These are phyloP conservation scores for Entonaema liquescens DNA, from an alignment of 495 filamentous ascomycete species.

Conservation along the genomic window DNA sequence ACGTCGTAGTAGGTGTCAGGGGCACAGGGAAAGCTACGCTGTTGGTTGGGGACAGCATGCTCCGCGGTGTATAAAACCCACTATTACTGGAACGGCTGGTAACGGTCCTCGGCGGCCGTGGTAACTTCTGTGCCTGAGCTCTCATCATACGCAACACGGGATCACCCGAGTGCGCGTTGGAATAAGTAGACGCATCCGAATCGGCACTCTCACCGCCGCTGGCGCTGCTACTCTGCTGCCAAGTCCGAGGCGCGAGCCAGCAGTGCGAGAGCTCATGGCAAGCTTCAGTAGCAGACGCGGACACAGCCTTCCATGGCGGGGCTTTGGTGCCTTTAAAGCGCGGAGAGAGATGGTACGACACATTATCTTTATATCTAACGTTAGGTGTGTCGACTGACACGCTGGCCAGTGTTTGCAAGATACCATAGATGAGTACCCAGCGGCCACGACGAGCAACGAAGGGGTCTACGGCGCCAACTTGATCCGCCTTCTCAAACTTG, in stretches of 20 bases:
- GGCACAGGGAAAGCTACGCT: slow-evolving; percentile 29
- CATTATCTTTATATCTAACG: slow-evolving; percentile 65
- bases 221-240: slow-evolving; percentile 52
- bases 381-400: slow-evolving; percentile 72
- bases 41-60: slow-evolving; percentile 35
- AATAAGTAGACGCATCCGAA: slow-evolving; percentile 31
- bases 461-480: slow-evolving; percentile 59
- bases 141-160: slow-evolving; percentile 41
- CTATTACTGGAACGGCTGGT: slow-evolving; percentile 42
- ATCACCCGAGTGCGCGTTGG: slow-evolving; percentile 31
- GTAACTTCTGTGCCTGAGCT: slow-evolving; percentile 41
- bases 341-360: slow-evolving; percentile 71
- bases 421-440: slow-evolving; percentile 77
- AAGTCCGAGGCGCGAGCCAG: slow-evolving; percentile 62
- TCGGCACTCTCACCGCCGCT: slow-evolving; percentile 47
- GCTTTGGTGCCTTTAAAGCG: slow-evolving; percentile 61
- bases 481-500: slow-evolving; percentile 69
- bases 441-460: slow-evolving; percentile 69
- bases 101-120: slow-evolving; percentile 43
- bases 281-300: slow-evolving; percentile 54
- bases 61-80: slow-evolving; percentile 42
- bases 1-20: slow-evolving; percentile 40
- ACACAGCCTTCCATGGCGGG: slow-evolving; percentile 66
- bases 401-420: slow-evolving; percentile 73
- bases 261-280: slow-evolving; percentile 67